Conservation (phyloP, 768 basidiomycete genomes). For the Cyclocybe aegerita region DNA sequence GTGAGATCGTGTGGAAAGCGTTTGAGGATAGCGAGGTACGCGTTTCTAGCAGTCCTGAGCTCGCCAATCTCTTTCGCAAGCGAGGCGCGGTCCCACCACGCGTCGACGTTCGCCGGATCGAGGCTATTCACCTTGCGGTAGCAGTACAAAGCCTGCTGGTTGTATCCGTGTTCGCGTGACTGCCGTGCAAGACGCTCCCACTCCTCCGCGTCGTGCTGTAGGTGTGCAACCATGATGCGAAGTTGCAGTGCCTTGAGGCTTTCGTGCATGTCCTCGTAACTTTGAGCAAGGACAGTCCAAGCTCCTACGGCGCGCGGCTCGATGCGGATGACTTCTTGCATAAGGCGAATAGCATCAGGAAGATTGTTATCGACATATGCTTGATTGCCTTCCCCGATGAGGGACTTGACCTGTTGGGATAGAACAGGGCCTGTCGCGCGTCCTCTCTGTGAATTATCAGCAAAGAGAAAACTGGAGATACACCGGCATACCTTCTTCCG, state of each 20-base stretch:
- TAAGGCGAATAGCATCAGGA: constrained; percentile 68
- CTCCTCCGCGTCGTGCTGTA: constrained; percentile 79
- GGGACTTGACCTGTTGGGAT: constrained; percentile 66
- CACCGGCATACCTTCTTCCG: constrained; percentile 42
- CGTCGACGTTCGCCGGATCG: constrained; percentile 80
- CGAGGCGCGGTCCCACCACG: constrained; percentile 86
- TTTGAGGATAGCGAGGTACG: constrained; percentile 71
- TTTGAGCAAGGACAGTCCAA: constrained; percentile 87
- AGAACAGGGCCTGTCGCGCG: constrained; percentile 49
- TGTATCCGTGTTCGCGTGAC: constrained; percentile 71
- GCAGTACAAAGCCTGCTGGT: constrained; percentile 91
- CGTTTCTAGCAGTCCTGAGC: constrained; percentile 57
- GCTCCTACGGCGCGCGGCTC: constrained; percentile 83
- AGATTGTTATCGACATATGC: constrained; percentile 76
- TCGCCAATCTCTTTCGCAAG: constrained; percentile 78
- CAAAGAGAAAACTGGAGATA: not conserved
- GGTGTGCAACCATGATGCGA: constrained; percentile 87
- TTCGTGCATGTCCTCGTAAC: constrained; percentile 74
- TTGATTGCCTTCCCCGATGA: constrained; percentile 87
- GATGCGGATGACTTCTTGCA: constrained; percentile 92
- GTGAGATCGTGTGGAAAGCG: constrained; percentile 77
- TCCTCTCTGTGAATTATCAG: constrained; percentile 29
- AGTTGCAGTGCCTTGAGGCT: constrained; percentile 74
- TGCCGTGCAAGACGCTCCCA: constrained; percentile 82
- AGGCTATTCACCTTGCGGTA: constrained; percentile 79